Base-by-base conservation (phyloP, 768 basidiomycete species). In the Amanita subjunquillea region DNA sequence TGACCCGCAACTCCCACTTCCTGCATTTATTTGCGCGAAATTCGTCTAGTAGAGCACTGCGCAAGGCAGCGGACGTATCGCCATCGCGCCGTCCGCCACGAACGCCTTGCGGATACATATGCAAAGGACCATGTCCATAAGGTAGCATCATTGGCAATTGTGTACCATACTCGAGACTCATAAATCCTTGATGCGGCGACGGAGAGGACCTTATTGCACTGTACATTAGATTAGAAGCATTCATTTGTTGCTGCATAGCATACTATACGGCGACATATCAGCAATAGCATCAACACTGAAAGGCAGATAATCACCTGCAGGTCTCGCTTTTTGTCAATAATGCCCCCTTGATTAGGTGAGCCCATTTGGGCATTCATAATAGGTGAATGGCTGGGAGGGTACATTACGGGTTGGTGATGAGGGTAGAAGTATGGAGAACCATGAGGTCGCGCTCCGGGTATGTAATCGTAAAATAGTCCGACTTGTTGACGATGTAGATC, bases 1-100 rank as follows among this genome's bases (percentile, higher is more conserved):
- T 56, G 63, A 91, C 93, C 66, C 74, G 70, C 20, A 96, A 70
- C 55, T 87, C 83, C 94, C 92, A 97, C 57, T 80, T 82, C 50
- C 82, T 78, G 23, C 79, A 70, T 66, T 85, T 87, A 69, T 87
- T 85, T 30, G 80, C 75, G 54, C 91, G 79, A 66, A 94, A 96
- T 54, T 93, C 89, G 51, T 94, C 90, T 48, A 96, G 67, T 37
- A 89, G 60, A 7, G 83, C 74, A 64, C 88, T 92, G 48, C 88
- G 79, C 54, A 81, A 62, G 12, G 73, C 65, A 4, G 64, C 55
- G 0, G 69, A 54, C 6, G 60, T 50, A 51, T 72, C 67, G 46
- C 75, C 76, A 17, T 67, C 67, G 39, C 76, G 78, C 32, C 79
- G 77, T 30, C 64, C 63, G 17, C 70, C 69, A 46, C 77, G 77